A percentile compares a stretch with the other conserved stretches of the same genome.
Conservation (phyloP, 2,329 filamentous ascomycete species). For the Fusarium aywerte region DNA sequence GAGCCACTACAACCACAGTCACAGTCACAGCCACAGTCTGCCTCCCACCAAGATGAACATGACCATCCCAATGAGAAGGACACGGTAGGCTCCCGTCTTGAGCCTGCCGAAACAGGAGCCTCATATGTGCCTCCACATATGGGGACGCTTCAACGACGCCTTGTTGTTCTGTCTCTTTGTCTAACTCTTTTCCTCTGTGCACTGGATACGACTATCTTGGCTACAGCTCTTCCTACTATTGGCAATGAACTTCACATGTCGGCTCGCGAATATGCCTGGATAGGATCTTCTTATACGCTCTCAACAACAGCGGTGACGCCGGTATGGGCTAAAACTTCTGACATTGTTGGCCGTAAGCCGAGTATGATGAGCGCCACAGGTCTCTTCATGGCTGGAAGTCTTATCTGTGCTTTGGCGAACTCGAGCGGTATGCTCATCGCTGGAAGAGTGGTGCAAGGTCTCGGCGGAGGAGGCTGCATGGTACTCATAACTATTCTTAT, state of each 20-base stretch:
- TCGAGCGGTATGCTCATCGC: constrained; percentile 60
- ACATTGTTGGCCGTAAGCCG: constrained; percentile 63
- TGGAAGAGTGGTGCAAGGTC: constrained; percentile 48
- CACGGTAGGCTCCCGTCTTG: constrained; percentile 20
- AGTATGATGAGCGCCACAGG: constrained; percentile 54
- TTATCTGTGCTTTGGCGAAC: constrained; percentile 60
- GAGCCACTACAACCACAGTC: constrained; percentile 13
- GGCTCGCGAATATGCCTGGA: constrained; percentile 45
- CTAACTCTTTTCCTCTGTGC: constrained; percentile 43
- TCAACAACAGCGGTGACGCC: constrained; percentile 41
- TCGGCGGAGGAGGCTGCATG: constrained; percentile 39
- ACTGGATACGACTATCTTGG: constrained; percentile 45
- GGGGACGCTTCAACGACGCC: constrained; percentile 35
- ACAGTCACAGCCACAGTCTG: constrained; percentile 11
- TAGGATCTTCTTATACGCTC: constrained; percentile 44
- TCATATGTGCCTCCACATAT: constrained; percentile 38
- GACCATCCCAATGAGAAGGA: constrained; percentile 7
- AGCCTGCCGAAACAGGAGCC: constrained; percentile 33
- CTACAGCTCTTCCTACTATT: constrained; percentile 47
- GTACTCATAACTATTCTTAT: constrained; percentile 50
- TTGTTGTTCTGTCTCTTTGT: constrained; percentile 43
- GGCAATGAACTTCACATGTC: constrained; percentile 35
- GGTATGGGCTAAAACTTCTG: constrained; percentile 58
- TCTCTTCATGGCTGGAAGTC: constrained; percentile 64
- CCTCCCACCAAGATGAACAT: constrained; percentile 15